Evolutionary conservation across 2,329 filamentous ascomycete genomes (phyloP).

Genomic region (Exophiala xenobiotica): DNA sequence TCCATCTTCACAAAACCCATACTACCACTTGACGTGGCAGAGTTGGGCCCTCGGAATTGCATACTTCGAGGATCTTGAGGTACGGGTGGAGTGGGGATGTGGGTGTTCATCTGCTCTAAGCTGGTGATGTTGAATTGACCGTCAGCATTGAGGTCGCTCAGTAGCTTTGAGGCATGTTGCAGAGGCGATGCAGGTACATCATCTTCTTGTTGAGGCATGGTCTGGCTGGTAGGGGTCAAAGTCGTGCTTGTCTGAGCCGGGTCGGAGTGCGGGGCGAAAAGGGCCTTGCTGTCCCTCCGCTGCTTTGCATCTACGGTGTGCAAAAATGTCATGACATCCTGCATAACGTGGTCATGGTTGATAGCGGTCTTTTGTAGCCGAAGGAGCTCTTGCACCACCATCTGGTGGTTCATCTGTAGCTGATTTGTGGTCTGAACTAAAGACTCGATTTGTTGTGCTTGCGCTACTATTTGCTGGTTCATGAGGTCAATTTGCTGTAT

Average conservation of each 20-base stretch:
- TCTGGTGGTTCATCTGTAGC: conserved; percentile 65
- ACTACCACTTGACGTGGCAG: conserved; percentile 49
- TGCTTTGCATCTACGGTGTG: conserved; percentile 64
- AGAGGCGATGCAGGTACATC: conserved; percentile 63
- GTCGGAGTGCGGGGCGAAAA: conserved; percentile 44
- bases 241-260: conserved; percentile 40
- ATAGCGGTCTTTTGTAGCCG: conserved; percentile 69
- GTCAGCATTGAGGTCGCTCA: conserved; percentile 65
- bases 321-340: conserved; percentile 68
- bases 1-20: conserved; percentile 51
- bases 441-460: conserved; percentile 86
- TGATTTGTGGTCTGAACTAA: conserved; percentile 83
- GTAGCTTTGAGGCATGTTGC: conserved; percentile 65
- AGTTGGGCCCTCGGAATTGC: conserved; percentile 45
- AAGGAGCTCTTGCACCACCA: conserved; percentile 64
- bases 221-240: conserved; percentile 46
- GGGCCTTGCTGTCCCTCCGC: conserved; percentile 58
- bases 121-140: conserved; percentile 63
- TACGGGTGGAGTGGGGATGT: conserved; percentile 12
- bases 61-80: conserved; percentile 49
- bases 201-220: conserved; percentile 54
- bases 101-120: conserved; percentile 61
- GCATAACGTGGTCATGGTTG: conserved; percentile 70
- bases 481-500: conserved; percentile 86
- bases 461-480: conserved; percentile 82